Conservation (phyloP, 2,329 filamentous ascomycete genomes). For the Hymenoscyphus infarciens region DNA sequence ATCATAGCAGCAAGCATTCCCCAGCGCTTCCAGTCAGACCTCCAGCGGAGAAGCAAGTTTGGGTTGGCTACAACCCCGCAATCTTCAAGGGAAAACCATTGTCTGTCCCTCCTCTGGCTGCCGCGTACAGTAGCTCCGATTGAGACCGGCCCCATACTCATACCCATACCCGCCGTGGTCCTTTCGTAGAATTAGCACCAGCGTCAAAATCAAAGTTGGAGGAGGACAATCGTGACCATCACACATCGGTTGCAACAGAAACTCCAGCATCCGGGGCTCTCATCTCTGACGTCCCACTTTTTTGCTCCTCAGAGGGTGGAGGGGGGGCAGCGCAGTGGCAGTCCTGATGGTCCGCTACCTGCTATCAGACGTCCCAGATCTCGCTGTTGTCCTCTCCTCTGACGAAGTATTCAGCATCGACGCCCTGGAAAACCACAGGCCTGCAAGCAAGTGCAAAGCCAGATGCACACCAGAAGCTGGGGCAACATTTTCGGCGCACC, state of each 20-base stretch:
- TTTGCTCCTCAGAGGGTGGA: background rate
- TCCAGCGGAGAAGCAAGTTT: background rate
- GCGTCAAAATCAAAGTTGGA: background rate
- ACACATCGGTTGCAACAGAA: background rate
- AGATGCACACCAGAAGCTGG: background rate
- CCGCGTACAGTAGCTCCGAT: background rate
- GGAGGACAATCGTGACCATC: background rate
- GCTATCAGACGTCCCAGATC: background rate
- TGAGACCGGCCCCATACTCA: background rate
- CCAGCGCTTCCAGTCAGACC: background rate
- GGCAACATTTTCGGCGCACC: slow-evolving; percentile 14
- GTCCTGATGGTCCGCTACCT: background rate
- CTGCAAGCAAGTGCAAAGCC: background rate
- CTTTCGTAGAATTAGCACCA: background rate
- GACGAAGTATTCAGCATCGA: slow-evolving; percentile 8
- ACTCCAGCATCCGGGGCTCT: background rate
- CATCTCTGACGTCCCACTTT: background rate
- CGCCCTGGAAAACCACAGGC: background rate
- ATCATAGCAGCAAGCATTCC: background rate
- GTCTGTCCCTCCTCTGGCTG: background rate
- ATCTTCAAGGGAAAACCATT: slow-evolving; percentile 2
- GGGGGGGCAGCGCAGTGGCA: background rate
- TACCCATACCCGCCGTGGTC: background rate
- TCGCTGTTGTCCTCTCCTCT: background rate
- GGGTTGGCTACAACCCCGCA: slow-evolving; percentile 1